Evolutionary conservation across 108 stramenopile species (phyloP), one percentile per base, ranked within the genome.

Genomic region (Cylindrotheca fusiformis): DNA sequence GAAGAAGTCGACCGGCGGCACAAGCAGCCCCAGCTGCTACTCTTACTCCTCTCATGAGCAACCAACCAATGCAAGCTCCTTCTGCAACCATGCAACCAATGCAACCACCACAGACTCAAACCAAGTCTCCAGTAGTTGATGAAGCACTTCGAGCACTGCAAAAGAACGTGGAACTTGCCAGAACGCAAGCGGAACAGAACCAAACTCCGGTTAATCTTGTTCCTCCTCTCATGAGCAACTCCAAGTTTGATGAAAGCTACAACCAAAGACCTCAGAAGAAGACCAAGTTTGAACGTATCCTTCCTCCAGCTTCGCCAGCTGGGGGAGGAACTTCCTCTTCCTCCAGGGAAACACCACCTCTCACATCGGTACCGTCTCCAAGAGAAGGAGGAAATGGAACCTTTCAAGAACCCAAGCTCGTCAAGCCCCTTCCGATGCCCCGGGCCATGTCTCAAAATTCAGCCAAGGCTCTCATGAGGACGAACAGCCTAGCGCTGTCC

Each of bases 401-500:
- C 21, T 1, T 6, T 14, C 25, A 58, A n/a, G 41, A 25, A 18
- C 20, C 57, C 46, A 51, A 44, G 29, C 17, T 5, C 23, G 14
- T 18, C 1, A 2, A 26, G 28, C 1, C 47, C 8, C 2, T 20
- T 21, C 19, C 45, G 1, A 19, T 32, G n/a, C 1, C 52, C 27
- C 26, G 31, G 8, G 25, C 63, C 23, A 4, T 45, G 25, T n/a
- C 29, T 5, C 58, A 41, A 21, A 48, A 50, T 12, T 41, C 36
- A 10, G 6, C 36, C 14, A 48, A 32, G n/a, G 49, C 52, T 44
- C 30, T 75, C 0, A 31, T 25, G 17, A 65, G 80, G 8, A 31
- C 55, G 18, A 32, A 81, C 44, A 67, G 65, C 29, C 47, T 81
- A 32, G 67, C 80, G 23, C 36, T 81, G 27, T 72, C 75, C 2